These are phyloP conservation scores for Nemophila menziesii DNA, from an alignment of 257 asterid species.

Conservation along the genomic window DNA sequence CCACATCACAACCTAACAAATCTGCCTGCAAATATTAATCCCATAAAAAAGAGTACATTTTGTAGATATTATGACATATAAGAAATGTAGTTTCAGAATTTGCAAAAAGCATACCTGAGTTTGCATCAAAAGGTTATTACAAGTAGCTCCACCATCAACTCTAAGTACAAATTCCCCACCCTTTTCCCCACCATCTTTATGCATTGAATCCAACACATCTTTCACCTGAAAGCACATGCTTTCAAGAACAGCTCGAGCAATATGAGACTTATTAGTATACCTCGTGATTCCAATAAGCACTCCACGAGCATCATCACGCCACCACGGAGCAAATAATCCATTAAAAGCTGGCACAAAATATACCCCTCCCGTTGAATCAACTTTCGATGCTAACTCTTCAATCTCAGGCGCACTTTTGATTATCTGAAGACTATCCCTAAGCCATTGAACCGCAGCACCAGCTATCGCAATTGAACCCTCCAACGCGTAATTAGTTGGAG, in stretches of 20 bases:
- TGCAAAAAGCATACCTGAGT: slow-evolving; percentile 50
- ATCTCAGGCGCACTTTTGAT: slow-evolving; percentile 75
- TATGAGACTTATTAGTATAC: slow-evolving; percentile 85
- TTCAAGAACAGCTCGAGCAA: slow-evolving; percentile 91
- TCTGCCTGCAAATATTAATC: slow-evolving; percentile 10
- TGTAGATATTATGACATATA: not conserved
- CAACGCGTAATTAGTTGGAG: slow-evolving; percentile 72
- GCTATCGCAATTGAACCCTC: slow-evolving; percentile 98
- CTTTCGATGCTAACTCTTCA: slow-evolving; percentile 71
- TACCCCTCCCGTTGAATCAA: slow-evolving; percentile 71
- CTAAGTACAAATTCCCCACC: slow-evolving; percentile 68
- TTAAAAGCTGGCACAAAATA: slow-evolving; percentile 94
- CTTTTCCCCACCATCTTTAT: slow-evolving; percentile 67
- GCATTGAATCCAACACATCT: slow-evolving; percentile 91
- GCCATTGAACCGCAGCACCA: slow-evolving; percentile 99
- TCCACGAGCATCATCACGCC: slow-evolving; percentile 98
- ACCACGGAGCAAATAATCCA: slow-evolving; percentile 97
- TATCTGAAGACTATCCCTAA: slow-evolving; percentile 78
- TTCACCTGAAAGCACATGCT: slow-evolving; percentile 97
- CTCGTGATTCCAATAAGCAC: slow-evolving; percentile 85
- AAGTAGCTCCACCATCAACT: slow-evolving; percentile 95
- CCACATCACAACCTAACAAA: slow-evolving; percentile 62
- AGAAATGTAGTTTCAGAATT: not conserved
- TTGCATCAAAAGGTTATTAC: slow-evolving; percentile 84
- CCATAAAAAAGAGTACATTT: not conserved